Conservation (phyloP, 1,284 basidiomycete genomes). For the Macrocystidia cucumis region DNA sequence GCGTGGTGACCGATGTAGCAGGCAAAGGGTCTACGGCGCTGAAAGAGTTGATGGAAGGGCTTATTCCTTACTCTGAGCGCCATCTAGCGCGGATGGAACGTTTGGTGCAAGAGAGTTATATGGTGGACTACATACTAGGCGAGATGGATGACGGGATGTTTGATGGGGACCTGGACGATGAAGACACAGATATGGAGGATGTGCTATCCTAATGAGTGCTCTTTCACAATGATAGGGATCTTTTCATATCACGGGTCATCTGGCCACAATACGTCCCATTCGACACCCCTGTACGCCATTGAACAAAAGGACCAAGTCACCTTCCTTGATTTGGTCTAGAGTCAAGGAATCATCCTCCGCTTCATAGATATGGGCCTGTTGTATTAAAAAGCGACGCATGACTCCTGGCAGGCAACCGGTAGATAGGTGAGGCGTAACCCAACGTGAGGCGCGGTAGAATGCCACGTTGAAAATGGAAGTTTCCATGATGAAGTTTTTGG, state of each 20-base stretch:
- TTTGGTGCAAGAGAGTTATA: constrained; percentile 87
- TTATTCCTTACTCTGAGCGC: constrained; percentile 92
- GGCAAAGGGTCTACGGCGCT: constrained; percentile 34
- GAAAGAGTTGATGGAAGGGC: constrained; percentile 75
- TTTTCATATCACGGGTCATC: background rate
- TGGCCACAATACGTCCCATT: constrained; percentile 35
- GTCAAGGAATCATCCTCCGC: constrained; percentile 32
- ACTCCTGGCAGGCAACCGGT: constrained; percentile 68
- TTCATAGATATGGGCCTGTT: constrained; percentile 44
- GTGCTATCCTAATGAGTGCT: background rate
- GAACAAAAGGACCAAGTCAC: constrained; percentile 60
- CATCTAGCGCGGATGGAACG: constrained; percentile 84
- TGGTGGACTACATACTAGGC: constrained; percentile 86
- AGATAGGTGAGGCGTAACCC: constrained; percentile 55
- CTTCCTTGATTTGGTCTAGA: constrained; percentile 33
- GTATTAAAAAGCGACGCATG: constrained; percentile 55
- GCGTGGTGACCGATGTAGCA: constrained; percentile 14
- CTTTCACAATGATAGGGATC: background rate
- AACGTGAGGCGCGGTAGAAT: constrained; percentile 42
- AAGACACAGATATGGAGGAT: constrained; percentile 32
- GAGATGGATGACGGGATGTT: constrained; percentile 88
- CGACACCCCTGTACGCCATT: constrained; percentile 67
- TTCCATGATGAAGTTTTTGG: constrained; percentile 44
- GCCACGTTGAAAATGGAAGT: constrained; percentile 65
- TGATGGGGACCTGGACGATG: constrained; percentile 33